Percentiles rank a stretch among this genome's conserved stretches.
Conservation (phyloP, 2,329 filamentous ascomycete species). For the Dryadomyces sulphureus region DNA sequence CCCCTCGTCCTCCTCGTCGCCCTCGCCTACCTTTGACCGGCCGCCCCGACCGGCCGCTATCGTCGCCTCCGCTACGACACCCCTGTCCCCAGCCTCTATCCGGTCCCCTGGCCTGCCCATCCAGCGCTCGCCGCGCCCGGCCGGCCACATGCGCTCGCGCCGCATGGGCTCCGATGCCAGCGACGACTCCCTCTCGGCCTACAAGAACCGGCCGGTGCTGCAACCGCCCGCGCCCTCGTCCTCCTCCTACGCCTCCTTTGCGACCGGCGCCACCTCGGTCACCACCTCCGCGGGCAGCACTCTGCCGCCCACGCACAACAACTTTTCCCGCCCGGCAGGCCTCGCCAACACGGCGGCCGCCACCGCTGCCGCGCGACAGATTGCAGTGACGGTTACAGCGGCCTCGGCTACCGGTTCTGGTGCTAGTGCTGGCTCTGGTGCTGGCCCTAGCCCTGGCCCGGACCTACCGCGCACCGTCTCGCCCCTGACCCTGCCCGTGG, state of each 20-base stretch:
- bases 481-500: slow-evolving; percentile 23
- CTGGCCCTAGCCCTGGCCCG: not conserved
- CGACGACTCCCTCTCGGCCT: slow-evolving; percentile 20
- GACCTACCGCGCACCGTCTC: slow-evolving; percentile 19
- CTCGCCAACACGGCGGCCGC: slow-evolving; percentile 16
- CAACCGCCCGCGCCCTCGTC: not conserved
- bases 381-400: too few species aligned
- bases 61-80: too few species aligned
- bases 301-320: slow-evolving; percentile 29
- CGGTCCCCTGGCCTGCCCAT: slow-evolving; percentile 19
- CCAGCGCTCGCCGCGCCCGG: slow-evolving; percentile 27
- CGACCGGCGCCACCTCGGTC: slow-evolving; percentile 22
- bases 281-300: not conserved
- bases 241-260: not conserved
- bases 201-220: not conserved
- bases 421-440: not conserved
- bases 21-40: slow-evolving; percentile 12
- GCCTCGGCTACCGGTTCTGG: too few species aligned
- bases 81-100: slow-evolving; percentile 13
- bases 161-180: slow-evolving; percentile 12
- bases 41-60: slow-evolving; percentile 16
- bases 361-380: slow-evolving; percentile 8
- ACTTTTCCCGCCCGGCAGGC: slow-evolving; percentile 44
- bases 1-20: slow-evolving; percentile 5
- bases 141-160: not conserved